These are phyloP conservation scores for Astrothelium subdiscretum DNA, from an alignment of 495 filamentous ascomycete genomes.

Conservation along the genomic window DNA sequence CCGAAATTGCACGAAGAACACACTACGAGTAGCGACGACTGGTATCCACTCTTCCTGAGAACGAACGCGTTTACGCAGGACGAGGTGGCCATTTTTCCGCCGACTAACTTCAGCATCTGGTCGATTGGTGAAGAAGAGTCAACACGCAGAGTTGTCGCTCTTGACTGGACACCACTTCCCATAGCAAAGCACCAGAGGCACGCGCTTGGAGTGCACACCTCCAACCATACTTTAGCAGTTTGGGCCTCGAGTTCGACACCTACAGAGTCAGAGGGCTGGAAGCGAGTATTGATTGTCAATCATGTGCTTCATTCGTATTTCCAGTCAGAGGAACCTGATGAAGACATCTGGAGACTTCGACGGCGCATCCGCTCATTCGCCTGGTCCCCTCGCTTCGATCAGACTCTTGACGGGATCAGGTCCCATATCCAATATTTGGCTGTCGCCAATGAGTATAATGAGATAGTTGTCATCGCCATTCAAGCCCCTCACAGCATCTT, in stretches of 20 bases:
- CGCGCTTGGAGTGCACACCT: constrained; percentile 47
- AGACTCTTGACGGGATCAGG: constrained; percentile 2
- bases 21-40: constrained; percentile 13
- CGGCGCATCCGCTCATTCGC: constrained; percentile 21
- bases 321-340: not conserved
- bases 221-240: constrained; percentile 35
- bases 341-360: constrained; percentile 12
- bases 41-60: constrained; percentile 26
- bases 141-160: constrained; percentile 35
- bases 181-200: constrained; percentile 45
- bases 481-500: constrained; percentile 19
- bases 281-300: constrained; percentile 26
- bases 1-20: constrained; percentile 8
- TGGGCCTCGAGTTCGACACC: constrained; percentile 15
- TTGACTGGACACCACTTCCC: constrained; percentile 53
- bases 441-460: constrained; percentile 33
- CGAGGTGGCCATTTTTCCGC: constrained; percentile 41
- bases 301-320: constrained; percentile 15
- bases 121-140: constrained; percentile 57
- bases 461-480: constrained; percentile 28
- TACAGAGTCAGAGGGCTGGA: constrained; percentile 19
- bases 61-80: constrained; percentile 40
- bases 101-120: constrained; percentile 37
- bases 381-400: constrained; percentile 18
- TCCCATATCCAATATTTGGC: constrained; percentile 23